Evolutionary conservation across 2,329 filamentous ascomycete species (phyloP).

Genomic region (Aspergillus puulaauensis): DNA sequence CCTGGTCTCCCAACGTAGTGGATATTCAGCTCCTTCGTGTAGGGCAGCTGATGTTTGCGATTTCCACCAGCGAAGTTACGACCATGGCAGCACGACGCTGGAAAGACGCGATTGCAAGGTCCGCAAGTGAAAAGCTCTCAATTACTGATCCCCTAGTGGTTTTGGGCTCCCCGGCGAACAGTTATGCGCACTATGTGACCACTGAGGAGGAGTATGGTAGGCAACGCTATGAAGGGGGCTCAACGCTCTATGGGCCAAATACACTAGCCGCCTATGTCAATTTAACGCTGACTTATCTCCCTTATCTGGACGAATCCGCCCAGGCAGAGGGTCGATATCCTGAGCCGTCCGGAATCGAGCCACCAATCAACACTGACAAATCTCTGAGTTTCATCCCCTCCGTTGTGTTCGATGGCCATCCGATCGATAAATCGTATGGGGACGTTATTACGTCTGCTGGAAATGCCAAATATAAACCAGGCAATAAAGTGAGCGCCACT

Average conservation of each 20-base stretch:
- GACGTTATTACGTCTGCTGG: constrained; percentile 57
- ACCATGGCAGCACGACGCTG: constrained; percentile 91
- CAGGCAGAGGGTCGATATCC: constrained; percentile 38
- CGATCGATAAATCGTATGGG: constrained; percentile 69
- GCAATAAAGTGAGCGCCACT: constrained; percentile 62
- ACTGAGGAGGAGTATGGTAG: constrained; percentile 78
- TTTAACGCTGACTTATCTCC: constrained; percentile 70
- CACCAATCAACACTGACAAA: constrained; percentile 75
- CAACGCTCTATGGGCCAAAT: constrained; percentile 80
- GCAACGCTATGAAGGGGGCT: constrained; percentile 93
- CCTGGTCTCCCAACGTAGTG: constrained; percentile 88
- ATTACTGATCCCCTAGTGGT: constrained; percentile 68
- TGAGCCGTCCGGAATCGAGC: constrained; percentile 57
- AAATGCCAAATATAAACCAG: constrained; percentile 55
- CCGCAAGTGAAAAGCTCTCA: constrained; percentile 52
- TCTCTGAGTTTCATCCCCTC: constrained; percentile 77
- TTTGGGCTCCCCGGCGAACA: constrained; percentile 85
- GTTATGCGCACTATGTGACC: constrained; percentile 79
- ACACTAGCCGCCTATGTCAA: constrained; percentile 87
- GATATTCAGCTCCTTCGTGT: constrained; percentile 84
- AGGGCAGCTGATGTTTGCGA: constrained; percentile 79
- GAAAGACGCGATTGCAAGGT: constrained; percentile 66
- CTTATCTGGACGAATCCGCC: constrained; percentile 58
- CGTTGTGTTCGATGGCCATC: constrained; percentile 71
- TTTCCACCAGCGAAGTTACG: constrained; percentile 82